Percentiles rank a stretch among this genome's conserved stretches.
phyloP scores from a whole-genome alignment of 768 basidiomycete species.

The Mycena leptocephala region DNA sequence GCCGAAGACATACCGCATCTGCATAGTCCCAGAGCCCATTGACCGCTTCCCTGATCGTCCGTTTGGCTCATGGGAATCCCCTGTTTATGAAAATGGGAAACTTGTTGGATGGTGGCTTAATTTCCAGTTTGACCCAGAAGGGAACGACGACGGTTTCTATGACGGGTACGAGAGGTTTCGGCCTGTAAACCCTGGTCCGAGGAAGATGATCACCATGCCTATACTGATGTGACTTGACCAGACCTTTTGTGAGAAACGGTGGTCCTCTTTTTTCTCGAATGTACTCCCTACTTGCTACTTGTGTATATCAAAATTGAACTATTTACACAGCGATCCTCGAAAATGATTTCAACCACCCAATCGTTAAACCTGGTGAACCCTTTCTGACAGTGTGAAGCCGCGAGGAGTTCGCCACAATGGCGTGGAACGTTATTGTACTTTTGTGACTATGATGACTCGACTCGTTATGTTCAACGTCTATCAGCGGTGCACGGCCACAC shows the following conservation, averaged over 20 bases:
- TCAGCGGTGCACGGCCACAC: too few relatives aligned
- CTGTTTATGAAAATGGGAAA: not conserved
- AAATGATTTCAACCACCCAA: not conserved
- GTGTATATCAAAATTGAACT: not conserved
- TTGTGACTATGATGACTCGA: not conserved
- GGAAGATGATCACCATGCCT: not conserved
- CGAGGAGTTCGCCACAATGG: too few relatives aligned
- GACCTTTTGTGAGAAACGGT: too few relatives aligned
- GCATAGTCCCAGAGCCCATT: not conserved
- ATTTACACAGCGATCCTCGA: not conserved
- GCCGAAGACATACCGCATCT: not conserved
- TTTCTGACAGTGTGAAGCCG: too few relatives aligned
- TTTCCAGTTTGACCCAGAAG: not conserved
- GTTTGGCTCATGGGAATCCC: not conserved
- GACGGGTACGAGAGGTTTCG: not conserved
- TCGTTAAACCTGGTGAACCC: too few relatives aligned
- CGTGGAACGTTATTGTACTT: not conserved
- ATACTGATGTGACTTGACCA: not conserved
- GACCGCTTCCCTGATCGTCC: not conserved
- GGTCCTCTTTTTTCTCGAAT: not conserved
- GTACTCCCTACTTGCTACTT: not conserved
- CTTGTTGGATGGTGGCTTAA: not conserved
- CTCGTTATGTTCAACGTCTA: too few relatives aligned
- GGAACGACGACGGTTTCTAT: not conserved
- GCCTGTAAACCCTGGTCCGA: not conserved